Base-by-base conservation (phyloP, 257 asterid genomes). In the Avicennia marina region DNA sequence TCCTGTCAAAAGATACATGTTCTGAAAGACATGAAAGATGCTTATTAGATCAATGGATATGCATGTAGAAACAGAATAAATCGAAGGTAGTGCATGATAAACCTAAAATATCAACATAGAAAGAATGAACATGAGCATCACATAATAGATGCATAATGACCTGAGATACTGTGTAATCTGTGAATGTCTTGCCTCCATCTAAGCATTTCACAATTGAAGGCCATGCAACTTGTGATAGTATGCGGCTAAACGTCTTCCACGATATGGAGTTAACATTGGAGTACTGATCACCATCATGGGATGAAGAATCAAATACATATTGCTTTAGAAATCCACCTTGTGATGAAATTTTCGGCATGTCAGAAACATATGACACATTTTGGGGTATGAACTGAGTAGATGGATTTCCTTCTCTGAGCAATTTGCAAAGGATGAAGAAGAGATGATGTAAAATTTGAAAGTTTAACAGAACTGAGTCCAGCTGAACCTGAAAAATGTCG, bases 311-410 rank as follows among this genome's bases (percentile, higher is more conserved):
- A 60, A 66, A 76, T 44, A 61, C 66, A 22, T 82, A 82, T 71
- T 80, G 90, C 87, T 70, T 79, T 45, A 88, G 65, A 79, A 88
- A 86, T 75, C 95, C 96, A 60, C 98, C 98, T 72, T 81, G 84
- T 33, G 56, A 65, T 67, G 90, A 81, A 47, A 81, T 69, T 62
- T 68, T 76, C 24, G 82, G 64, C 54, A 48, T 53, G 39, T 66
- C 65, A 38, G 75, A 58, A 67, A 59, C 73, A 69, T 63, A 80
- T 6, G 76, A 60, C 49, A 72, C 64, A 27, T 44, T 62, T 62
- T 73, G 78, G 2, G 75, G 53, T 43, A 17, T 16, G 56, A 46
- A 59, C 53, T 47, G 60, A 58, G 72, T 55, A 58, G 70, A 78
- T 47, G 79, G 62, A 72, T 72, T 59, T 67, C 98, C 95, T 69